Base-by-base conservation (phyloP, 1,284 basidiomycete species). In the Bondarzewia mesenterica region DNA sequence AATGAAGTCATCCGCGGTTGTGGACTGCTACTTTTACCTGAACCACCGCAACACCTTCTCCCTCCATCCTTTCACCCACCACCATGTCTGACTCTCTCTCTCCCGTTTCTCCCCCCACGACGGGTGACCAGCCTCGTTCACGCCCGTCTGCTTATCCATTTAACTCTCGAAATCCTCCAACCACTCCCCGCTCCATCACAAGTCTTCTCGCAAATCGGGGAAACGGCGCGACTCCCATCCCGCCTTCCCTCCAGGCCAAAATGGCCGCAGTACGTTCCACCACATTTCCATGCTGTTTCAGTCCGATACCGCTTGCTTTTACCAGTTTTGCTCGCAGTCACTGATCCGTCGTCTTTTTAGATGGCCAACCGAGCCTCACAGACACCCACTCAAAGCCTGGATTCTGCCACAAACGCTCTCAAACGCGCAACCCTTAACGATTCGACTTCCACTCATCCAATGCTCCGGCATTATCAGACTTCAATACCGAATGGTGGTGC, bases 181-280 rank as follows among this genome's bases (percentile, higher is more conserved):
- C 58, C 60, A 53, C 57, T n/a, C 57, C 50, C 44, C 58, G 62
- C 44, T 55, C 67, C 45, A 70, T 77, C 53, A 67, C 71, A 40
- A 66, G 68, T 29, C 59, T 71, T 43, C 67, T 68, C 60, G 63
- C 63, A 55, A 68, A 60, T 64, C 68, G 58, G 40, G 53, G 52
- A 45, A 56, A 41, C 14, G 70, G 69, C 42, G 66, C 78, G 16
- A 82, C 83, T 0, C 82, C 85, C 44, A 87, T 95, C 53, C 93
- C 94, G 0, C 91, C 93, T 1, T 80, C 83, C 46, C 75, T 98
- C 47, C 92, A 93, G 62, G 90, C 90, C 52, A 96, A 94, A 72
- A 89, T 97, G 80, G 89, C 89, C 47, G 89, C 85, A 18, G 86
- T 89, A 56, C 59, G 82, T 73, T 16, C 23, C 42, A 54, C 22